Evolutionary conservation across 148 eudicot species (phyloP).

Genomic region (Camellia lanceoleosa): DNA sequence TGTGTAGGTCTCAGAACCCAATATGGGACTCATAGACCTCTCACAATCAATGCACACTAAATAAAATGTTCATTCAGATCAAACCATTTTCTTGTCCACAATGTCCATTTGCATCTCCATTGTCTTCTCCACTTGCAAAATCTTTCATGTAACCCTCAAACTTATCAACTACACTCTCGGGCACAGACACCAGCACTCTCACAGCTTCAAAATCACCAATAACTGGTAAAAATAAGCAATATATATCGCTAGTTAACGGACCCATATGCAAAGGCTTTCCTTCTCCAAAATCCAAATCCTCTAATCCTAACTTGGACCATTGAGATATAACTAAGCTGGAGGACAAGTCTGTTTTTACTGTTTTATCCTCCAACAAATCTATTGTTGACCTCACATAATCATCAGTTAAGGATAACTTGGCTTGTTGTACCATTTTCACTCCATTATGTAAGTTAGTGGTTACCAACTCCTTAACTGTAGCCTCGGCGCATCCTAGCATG

Average conservation of each 20-base stretch:
- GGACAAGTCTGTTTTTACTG: conserved; percentile 48
- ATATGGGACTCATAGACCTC: no score
- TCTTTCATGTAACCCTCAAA: conserved; percentile 69
- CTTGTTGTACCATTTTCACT: conserved; percentile 67
- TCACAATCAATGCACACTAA: no score
- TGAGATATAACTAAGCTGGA: conserved; percentile 73
- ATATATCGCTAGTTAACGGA: conserved; percentile 69
- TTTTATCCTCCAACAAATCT: conserved; percentile 66
- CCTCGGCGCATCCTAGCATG: conserved; percentile 76
- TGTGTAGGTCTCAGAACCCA: no score
- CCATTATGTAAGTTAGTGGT: conserved; percentile 42
- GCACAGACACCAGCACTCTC: conserved; percentile 71
- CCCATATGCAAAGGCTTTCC: conserved; percentile 87
- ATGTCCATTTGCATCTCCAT: conserved; percentile 21
- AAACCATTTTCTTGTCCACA: conserved; percentile 19
- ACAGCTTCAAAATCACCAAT: conserved; percentile 43
- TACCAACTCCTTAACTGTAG: conserved; percentile 50
- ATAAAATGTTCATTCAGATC: not conserved
- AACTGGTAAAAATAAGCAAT: conserved; percentile 77
- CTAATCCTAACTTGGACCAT: conserved; percentile 80
- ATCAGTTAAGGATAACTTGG: conserved; percentile 48
- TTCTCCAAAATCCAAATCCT: conserved; percentile 77
- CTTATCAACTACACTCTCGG: conserved; percentile 45
- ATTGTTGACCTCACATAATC: conserved; percentile 56
- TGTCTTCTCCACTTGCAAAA: conserved; percentile 26